A percentile compares a stretch with the other conserved stretches of the same genome.
Evolutionary conservation across 2,329 filamentous ascomycete species (phyloP).

Genomic region (Alternaria sp.): DNA sequence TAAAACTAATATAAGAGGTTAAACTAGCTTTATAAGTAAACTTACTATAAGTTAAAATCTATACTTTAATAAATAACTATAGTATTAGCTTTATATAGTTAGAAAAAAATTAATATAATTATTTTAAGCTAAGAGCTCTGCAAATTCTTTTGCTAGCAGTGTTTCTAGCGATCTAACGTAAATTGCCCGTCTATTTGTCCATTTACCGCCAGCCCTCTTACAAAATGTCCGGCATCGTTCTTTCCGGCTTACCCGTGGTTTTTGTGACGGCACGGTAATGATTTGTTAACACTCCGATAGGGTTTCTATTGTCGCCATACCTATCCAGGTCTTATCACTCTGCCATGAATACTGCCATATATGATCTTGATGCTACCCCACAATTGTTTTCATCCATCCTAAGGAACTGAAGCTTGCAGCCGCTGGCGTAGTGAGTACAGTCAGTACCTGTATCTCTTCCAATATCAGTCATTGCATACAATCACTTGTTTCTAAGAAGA

Average conservation of each 20-base stretch:
- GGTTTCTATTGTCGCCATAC: neutral
- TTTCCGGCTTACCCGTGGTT: neutral
- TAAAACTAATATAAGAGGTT: too few relatives aligned
- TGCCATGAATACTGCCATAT: fast-evolving
- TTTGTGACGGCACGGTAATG: neutral
- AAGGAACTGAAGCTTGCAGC: neutral
- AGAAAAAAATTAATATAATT: too few relatives aligned
- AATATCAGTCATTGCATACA: neutral
- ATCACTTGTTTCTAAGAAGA: neutral
- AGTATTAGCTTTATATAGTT: too few relatives aligned
- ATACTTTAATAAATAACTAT: too few relatives aligned
- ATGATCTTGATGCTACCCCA: neutral
- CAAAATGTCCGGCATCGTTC: neutral
- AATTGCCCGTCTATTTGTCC: neutral
- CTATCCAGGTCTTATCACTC: neutral
- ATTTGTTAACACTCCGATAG: fast-evolving
- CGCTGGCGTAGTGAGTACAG: neutral
- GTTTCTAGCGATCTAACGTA: fast-evolving
- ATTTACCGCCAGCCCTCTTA: neutral
- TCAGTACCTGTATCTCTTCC: neutral
- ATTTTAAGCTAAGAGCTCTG: too few relatives aligned
- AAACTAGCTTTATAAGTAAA: too few relatives aligned
- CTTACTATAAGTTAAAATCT: too few relatives aligned
- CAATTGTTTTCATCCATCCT: neutral
- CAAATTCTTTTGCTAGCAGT: too few relatives aligned